Percentiles rank a stretch among this genome's conserved stretches.
These are phyloP conservation scores for Colletotrichum falcatum DNA, from an alignment of 2,329 filamentous ascomycete genomes.

Conservation along the genomic window DNA sequence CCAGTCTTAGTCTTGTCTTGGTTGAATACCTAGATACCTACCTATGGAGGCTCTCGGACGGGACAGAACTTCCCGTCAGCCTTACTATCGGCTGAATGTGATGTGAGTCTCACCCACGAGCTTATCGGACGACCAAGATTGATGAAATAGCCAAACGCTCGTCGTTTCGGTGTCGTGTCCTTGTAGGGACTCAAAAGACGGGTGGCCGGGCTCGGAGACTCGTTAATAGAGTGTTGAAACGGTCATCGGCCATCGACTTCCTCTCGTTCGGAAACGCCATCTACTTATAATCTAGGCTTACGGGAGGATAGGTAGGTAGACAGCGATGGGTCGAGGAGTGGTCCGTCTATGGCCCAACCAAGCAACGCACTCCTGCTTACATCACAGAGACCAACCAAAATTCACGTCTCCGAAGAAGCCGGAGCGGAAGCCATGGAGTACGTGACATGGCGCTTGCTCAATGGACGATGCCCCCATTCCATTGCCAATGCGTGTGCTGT, in stretches of 20 bases:
- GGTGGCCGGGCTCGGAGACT: background rate
- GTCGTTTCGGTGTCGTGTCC: background rate
- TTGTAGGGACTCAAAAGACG: background rate
- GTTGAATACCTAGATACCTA: no score
- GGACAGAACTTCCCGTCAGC: background rate
- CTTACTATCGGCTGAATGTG: background rate
- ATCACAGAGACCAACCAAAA: slow-evolving; percentile 3
- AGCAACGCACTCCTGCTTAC: slow-evolving; percentile 26
- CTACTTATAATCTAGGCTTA: slow-evolving; percentile 30
- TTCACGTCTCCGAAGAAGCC: slow-evolving; percentile 37
- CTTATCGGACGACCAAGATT: background rate
- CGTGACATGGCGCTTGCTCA: slow-evolving; percentile 15
- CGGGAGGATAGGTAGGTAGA: no score
- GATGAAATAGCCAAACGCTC: background rate
- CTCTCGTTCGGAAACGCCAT: background rate
- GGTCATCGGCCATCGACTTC: background rate
- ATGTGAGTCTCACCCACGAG: background rate
- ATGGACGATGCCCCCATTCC: slow-evolving; percentile 11
- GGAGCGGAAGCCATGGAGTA: slow-evolving; percentile 34
- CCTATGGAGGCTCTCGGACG: no score
- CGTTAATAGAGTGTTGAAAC: background rate
- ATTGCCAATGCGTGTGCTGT: slow-evolving; percentile 13
- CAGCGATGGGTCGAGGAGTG: background rate
- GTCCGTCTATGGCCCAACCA: slow-evolving; percentile 9
- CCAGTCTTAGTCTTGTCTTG: no score